Base-by-base conservation (phyloP, 495 filamentous ascomycete genomes). In the Pseudevernia furfuracea region DNA sequence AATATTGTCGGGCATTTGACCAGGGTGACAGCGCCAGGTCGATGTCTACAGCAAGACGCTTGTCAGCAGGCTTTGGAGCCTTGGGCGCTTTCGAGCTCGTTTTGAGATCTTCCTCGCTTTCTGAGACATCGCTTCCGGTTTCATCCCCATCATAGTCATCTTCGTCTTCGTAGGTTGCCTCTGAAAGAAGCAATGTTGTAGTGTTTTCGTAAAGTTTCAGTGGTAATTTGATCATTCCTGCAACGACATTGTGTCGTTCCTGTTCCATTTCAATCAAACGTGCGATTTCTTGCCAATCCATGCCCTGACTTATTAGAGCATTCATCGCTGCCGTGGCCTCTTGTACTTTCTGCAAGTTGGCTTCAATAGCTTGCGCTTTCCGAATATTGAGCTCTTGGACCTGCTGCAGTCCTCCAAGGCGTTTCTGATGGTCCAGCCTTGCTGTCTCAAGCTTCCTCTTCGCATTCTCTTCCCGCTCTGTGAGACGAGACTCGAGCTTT, bases 261-360 rank as follows among this genome's bases (percentile, higher is more conserved):
- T 95, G 87, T 72, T 97, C 92, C 70, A 88, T 81, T 70, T 96
- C 90, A 55, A 98, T 88, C 67, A 98, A 78, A 36, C 85, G 86
- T 12, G 86, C 91, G 70, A 97, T 89, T 61, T 96, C 89, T 14
- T 88, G 85, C 94, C 94, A 98, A 68, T 97, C 94, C 93, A 97
- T 96, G 10, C 91, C 92, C 70, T 97, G 91, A 11, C 84, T 84
- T 44, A 97, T 82, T 21, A 98, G 77, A 0, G 89, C 89, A 70
- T 96, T 97, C 23, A 98, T 84, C 8, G 92, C 91, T 67, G 88
- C 87, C 74, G 90, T 93, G 7, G 91, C 91, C 74, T 97, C 94
- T 73, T 94, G 87, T 0, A 97, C 91, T 36, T 91, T 82, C 69
- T 93, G 88, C 0, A 89, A 74, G 70, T 98, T 97, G 53, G 91